Evolutionary conservation across 2,329 filamentous ascomycete species (phyloP), one percentile per base, ranked within the genome.

Genomic region (Aspergillus nomiae): DNA sequence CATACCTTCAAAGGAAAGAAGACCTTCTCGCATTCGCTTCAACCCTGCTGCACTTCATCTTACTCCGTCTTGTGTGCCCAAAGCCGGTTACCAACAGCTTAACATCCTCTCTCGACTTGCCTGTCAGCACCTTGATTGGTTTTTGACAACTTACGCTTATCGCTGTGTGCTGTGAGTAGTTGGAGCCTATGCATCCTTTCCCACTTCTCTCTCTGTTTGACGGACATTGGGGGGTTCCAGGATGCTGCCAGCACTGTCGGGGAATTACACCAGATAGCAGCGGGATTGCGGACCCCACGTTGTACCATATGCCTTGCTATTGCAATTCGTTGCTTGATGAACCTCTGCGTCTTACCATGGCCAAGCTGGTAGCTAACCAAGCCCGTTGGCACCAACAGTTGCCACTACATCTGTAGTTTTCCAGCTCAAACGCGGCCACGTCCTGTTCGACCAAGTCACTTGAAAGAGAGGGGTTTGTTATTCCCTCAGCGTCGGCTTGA

Each of bases 361-460:
- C 51, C 34, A 38, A 26, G 51, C 34, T 55, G 51, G 51, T 55
- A 55, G 51, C 51, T 55, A 55, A 55, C 51, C 34, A 24, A 38
- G 34, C 51, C 32, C 24, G 32, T 55, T 55, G 51, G 51, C 51
- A 38, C 51, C 51, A 36, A 36, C 36, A 54, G 51, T 54, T 54
- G 51, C 30, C 51, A 54, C 32, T 34, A 32, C 51, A 55, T 55
- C 51, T 55, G 51, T 55, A 55, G 51, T 55, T 36, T 38, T 26
- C 51, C 51, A 55, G 32, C n/a, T 41, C 51, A 55, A 55, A 55
- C 51, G 51, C 51, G 51, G 51, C 51, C 51, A 55, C 51, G 51
- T 55, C 36, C 51, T 32, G 21, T 55, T 41, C 51, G 51, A 34
- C 51, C 51, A 54, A 54, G n/a, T 54, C 51, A 54, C 51, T 36